Conservation (phyloP, 2,329 filamentous ascomycete genomes). For the Aspergillus piperis region DNA sequence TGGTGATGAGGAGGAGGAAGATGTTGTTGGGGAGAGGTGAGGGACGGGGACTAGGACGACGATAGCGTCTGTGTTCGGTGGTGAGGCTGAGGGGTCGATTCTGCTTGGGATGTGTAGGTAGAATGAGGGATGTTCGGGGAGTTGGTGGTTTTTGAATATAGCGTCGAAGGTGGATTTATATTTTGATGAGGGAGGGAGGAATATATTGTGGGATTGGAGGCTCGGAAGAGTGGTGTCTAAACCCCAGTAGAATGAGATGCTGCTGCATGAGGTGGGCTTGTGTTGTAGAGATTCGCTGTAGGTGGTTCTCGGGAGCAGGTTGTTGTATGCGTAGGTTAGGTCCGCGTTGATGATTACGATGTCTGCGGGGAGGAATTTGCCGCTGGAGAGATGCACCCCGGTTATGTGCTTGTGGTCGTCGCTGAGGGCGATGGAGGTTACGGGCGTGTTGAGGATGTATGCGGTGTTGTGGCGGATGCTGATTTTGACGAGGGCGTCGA, state of each 20-base stretch:
- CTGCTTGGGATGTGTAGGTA: conserved; percentile 76
- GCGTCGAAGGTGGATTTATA: conserved; percentile 73
- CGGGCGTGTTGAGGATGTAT: conserved; percentile 62
- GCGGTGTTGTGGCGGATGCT: conserved; percentile 63
- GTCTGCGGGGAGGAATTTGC: conserved; percentile 61
- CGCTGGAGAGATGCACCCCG: neutral
- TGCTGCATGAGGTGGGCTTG: conserved; percentile 61
- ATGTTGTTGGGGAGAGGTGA: conserved; percentile 43
- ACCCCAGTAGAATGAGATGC: conserved; percentile 72
- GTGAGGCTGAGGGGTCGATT: conserved; percentile 68
- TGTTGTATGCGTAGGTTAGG: conserved; percentile 72
- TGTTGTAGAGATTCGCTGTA: conserved; percentile 32
- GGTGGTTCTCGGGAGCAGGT: conserved; percentile 57
- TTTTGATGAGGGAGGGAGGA: conserved; percentile 63
- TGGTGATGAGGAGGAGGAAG: neutral
- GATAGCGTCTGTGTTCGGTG: conserved; percentile 63
- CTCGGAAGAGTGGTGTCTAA: conserved; percentile 53
- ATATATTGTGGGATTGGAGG: conserved; percentile 73
- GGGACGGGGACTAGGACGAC: conserved; percentile 73
- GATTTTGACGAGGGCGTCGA: conserved; percentile 65
- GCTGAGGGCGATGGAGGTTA: conserved; percentile 57
- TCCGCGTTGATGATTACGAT: conserved; percentile 72
- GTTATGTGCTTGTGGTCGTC: conserved; percentile 34
- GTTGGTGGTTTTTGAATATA: conserved; percentile 69
- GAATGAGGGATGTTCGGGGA: conserved; percentile 70